These are phyloP conservation scores for Heritiera fomes DNA, from an alignment of 345 rosid genomes.

Conservation along the genomic window DNA sequence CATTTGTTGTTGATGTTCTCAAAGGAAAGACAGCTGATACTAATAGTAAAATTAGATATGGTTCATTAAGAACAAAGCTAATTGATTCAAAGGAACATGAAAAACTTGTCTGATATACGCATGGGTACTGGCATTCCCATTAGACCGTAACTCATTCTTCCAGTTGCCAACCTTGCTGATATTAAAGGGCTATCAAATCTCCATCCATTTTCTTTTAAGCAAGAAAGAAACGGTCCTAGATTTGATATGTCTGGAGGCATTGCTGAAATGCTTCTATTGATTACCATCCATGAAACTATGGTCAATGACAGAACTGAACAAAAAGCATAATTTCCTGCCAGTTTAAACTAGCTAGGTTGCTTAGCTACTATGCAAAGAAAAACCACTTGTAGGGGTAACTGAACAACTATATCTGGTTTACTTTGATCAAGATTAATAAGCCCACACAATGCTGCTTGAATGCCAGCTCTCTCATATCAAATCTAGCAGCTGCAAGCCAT, in stretches of 20 bases:
- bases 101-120: no score
- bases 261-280: neutral
- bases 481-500: no score
- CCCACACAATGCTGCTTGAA: no score
- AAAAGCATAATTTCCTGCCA: neutral
- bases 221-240: no score
- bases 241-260: no score
- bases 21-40: neutral
- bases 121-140: slow-evolving; percentile 20
- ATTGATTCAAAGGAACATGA: no score
- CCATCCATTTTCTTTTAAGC: no score
- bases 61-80: neutral
- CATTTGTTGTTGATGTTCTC: neutral
- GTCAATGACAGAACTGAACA: neutral
- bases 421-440: no score
- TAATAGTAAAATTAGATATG: no score
- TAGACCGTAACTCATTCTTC: neutral
- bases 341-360: neutral
- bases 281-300: neutral
- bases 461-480: no score
- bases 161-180: no score
- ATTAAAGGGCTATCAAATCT: no score
- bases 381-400: neutral
- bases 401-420: neutral
- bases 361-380: neutral